Conservation (phyloP, 352 stramenopile genomes). For the Saprolegnia diclina region DNA sequence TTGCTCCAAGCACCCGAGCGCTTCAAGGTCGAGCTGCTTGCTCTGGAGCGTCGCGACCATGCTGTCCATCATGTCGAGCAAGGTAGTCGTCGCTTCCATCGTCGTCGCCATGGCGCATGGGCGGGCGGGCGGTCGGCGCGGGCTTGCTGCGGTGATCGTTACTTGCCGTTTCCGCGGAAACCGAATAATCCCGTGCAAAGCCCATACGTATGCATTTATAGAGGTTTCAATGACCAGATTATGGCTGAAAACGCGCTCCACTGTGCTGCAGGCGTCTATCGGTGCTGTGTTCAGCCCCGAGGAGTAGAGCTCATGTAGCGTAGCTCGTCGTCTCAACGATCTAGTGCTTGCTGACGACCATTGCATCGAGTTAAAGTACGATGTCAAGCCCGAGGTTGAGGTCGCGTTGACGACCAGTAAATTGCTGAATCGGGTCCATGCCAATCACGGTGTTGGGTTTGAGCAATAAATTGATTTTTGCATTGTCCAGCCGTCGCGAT, state of each 20-base stretch:
- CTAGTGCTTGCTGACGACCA: no score
- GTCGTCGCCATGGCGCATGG: neutral
- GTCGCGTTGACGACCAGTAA: neutral
- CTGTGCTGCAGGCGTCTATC: no score
- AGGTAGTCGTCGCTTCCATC: slow-evolving; percentile 22
- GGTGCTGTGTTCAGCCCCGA: no score
- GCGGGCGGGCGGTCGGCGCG: no score
- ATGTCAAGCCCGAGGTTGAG: no score
- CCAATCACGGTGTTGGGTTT: neutral
- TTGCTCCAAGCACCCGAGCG: slow-evolving; percentile 66
- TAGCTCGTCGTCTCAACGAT: no score
- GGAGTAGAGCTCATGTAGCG: no score
- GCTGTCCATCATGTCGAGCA: slow-evolving; percentile 65
- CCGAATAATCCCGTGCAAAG: neutral
- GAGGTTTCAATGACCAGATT: neutral
- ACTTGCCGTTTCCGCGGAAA: neutral
- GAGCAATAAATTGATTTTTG: neutral
- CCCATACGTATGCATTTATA: neutral
- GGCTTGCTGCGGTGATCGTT: neutral
- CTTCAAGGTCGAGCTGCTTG: slow-evolving; percentile 71
- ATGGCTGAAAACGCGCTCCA: neutral
- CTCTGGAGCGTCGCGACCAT: slow-evolving; percentile 62
- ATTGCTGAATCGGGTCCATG: neutral
- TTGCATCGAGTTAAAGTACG: no score
- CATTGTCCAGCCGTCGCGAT: slow-evolving; percentile 3